Evolutionary conservation across 257 asterid species (phyloP), one percentile per base, ranked within the genome.

Genomic region (Solanum appendiculatum): DNA sequence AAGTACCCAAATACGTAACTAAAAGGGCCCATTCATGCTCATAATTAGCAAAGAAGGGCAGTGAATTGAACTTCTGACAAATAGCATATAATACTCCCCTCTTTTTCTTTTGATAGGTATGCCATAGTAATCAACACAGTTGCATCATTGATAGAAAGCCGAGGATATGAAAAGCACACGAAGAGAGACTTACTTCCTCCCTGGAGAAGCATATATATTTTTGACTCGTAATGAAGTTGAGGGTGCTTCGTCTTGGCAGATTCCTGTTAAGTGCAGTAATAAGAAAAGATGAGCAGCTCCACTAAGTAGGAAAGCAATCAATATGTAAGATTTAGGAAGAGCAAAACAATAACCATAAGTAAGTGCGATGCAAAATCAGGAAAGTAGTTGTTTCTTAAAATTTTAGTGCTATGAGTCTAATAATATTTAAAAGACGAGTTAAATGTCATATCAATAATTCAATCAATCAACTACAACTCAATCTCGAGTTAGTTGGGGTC

Each of bases 221-320:
- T 95, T 88, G 98, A 95, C 93, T 95, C 98, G 31, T 95, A 95
- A 85, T 94, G 98, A 89, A 95, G 97, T 86, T 95, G 98, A 83
- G 98, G 98, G 89, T 93, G 98, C 86, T 92, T 94, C 85, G 98
- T 95, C 93, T 92, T 94, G 86, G 90, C 95, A n/a, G 96, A 77
- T 92, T 95, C 98, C 98, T 96, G 95, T 75, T 68, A 85, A 85
- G 87, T 46, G 48, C 34, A 86, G 68, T 74, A 66, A 90, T n/a
- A 83, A 60, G 58, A 85, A 78, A 58, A 44, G 64, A 78, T 44
- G 63, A 78, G 15, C 39, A 44, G 84, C 21, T 27, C 84, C 10
- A 78, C 84, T 14, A 7, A 27, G 34, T 7, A 23, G 83, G 83
- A 39, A 75, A 23, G 56, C 34, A 75, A 39, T 75, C 13, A 21